phyloP scores from a whole-genome alignment of 352 stramenopile species.

The Phytophthora boehmeriae region DNA sequence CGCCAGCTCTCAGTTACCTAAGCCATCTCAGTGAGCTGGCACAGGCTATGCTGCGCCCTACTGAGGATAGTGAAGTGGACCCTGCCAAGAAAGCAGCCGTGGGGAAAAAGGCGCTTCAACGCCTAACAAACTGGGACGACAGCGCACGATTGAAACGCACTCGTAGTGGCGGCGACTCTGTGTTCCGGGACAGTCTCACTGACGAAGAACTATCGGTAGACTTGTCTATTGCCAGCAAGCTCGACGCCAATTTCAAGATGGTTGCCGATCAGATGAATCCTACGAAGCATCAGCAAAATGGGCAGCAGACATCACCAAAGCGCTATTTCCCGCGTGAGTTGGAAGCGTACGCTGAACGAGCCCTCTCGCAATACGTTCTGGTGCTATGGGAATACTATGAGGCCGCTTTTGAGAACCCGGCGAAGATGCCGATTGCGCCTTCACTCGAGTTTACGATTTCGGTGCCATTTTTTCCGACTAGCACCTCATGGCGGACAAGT shows the following conservation, averaged over 20 bases:
- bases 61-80: conserved; percentile 40
- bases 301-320: conserved; percentile 11
- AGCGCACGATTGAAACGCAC: conserved; percentile 54
- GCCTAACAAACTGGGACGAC: conserved; percentile 72
- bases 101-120: conserved; percentile 53
- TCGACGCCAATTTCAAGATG: conserved; percentile 90
- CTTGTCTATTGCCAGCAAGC: conserved; percentile 79
- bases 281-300: conserved; percentile 13
- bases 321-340: conserved; percentile 68
- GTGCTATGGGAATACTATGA: conserved; percentile 88
- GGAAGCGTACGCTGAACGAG: conserved; percentile 77
- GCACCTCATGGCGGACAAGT: conserved; percentile 12
- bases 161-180: conserved; percentile 42
- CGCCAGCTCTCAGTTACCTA: conserved; percentile 59
- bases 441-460: conserved; percentile 86
- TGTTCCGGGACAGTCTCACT: conserved; percentile 78
- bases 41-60: conserved; percentile 62
- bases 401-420: conserved; percentile 59
- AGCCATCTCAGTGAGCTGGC: conserved; percentile 78
- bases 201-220: conserved; percentile 86
- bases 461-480: conserved; percentile 74
- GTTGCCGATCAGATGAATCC: conserved; percentile 74
- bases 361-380: conserved; percentile 76
- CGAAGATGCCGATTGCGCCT: conserved; percentile 55
- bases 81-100: conserved; percentile 51